Conservation (phyloP, 2,329 filamentous ascomycete species). For the Dactylellina cionopaga region DNA sequence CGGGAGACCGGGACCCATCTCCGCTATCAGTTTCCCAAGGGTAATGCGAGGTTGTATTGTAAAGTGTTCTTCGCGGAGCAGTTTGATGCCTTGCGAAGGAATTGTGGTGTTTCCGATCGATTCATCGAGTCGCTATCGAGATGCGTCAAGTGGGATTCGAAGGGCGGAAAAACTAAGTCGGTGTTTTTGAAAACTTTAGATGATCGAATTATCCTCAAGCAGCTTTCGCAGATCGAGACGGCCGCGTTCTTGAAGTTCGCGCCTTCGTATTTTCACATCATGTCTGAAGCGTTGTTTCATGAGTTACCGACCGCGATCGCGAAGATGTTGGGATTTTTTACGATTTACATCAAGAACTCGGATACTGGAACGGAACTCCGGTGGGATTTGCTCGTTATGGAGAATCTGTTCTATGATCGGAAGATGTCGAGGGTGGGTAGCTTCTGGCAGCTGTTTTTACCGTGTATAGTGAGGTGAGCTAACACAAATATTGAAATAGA, state of each 20-base stretch:
- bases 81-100: constrained; percentile 91
- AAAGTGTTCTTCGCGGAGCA: constrained; percentile 99
- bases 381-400: constrained; percentile 92
- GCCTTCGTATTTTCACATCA: constrained; percentile 95
- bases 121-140: constrained; percentile 95
- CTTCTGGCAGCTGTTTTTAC: not conserved
- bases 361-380: constrained; percentile 91
- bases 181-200: constrained; percentile 97
- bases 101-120: constrained; percentile 90
- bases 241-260: constrained; percentile 94
- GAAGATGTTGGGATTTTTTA: constrained; percentile 99
- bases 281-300: constrained; percentile 95
- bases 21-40: constrained; percentile 94
- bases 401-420: constrained; percentile 97
- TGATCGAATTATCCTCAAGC: constrained; percentile 92
- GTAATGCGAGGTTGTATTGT: constrained; percentile 92
- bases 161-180: constrained; percentile 96
- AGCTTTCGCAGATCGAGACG: constrained; percentile 87
- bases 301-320: constrained; percentile 95
- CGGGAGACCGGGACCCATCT: constrained; percentile 89
- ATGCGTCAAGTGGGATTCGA: constrained; percentile 97
- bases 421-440: constrained; percentile 73
- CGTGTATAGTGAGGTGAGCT: constrained; percentile 11
- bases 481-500: constrained; percentile 59
- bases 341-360: constrained; percentile 96